Evolutionary conservation across 805 yeast genomes (phyloP), one percentile per base, ranked within the genome.

Genomic region (Jamesozyma gamospora): DNA sequence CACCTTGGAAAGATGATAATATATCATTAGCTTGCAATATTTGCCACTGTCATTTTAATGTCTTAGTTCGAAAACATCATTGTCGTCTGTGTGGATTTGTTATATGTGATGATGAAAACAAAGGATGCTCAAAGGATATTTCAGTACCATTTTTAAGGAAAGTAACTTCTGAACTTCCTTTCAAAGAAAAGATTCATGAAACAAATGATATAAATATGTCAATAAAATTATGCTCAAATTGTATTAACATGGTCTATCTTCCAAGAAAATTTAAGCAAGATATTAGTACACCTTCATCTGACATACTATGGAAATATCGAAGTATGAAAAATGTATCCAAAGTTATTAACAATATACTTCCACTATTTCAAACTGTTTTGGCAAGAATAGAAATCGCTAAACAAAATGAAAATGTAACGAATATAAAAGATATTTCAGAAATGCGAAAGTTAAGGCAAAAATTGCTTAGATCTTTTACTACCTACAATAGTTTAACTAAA

Each of bases 11-110:
- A 42, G 71, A 71, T 39, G 82, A 72, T 43, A 41, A 56, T 2
- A 50, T 51, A 3, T 69, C 70, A 0, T 49, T 63, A 0, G 62
- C 66, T 40, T 90, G 98, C 55, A 66, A 71, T 7, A 63, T 82
- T 7, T 90, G 98, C 51, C 57, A 64, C 12, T 64, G 67, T 11
- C 51, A 53, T 25, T 92, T 86, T 56, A 66, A 71, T 10, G 61
- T 82, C 33, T 55, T 75, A 0, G 49, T 72, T 18, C 64, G 96
- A 37, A 84, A 81, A 47, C 97, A 92, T 56, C 98, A 90, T 57
- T 92, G 98, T 58, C 65, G 97, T 28, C 58, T 87, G 19, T 90
- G 98, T 64, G 97, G 97, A 0, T 53, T 60, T 21, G 74, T 82
- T 1, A 84, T 86, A 0, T 90, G 96, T 62, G 94, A 81, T 19